Conservation (phyloP, 1,284 basidiomycete genomes). For the Nidula niveotomentosa region DNA sequence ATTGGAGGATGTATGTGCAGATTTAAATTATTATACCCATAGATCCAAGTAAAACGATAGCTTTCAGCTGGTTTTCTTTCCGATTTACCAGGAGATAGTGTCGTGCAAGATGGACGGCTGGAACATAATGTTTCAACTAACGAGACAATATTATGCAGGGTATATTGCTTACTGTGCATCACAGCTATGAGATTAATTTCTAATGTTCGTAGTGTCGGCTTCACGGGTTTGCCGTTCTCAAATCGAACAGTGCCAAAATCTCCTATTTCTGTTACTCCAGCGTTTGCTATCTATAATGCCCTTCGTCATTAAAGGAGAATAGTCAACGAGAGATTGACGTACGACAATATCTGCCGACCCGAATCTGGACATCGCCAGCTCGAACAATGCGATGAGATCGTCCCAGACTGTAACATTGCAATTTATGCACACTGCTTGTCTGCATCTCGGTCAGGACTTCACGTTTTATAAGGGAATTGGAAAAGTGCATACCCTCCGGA, state of each 20-base stretch:
- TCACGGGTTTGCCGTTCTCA: slow-evolving; percentile 37
- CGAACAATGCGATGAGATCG: slow-evolving; percentile 52
- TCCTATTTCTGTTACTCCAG: slow-evolving; percentile 47
- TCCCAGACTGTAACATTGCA: slow-evolving; percentile 60
- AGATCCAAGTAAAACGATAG: slow-evolving; percentile 54
- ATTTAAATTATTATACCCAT: slow-evolving; percentile 35
- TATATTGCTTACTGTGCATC: slow-evolving; percentile 43
- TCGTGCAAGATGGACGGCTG: slow-evolving; percentile 48
- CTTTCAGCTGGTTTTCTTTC: slow-evolving; percentile 38
- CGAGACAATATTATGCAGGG: neutral
- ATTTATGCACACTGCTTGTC: slow-evolving; percentile 38
- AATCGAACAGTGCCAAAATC: slow-evolving; percentile 30
- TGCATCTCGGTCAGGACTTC: slow-evolving; percentile 14
- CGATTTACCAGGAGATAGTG: slow-evolving; percentile 44
- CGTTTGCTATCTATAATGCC: slow-evolving; percentile 46
- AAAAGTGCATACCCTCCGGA: slow-evolving; percentile 41
- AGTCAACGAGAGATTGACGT: slow-evolving; percentile 9
- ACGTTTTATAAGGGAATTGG: neutral
- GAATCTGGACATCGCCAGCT: slow-evolving; percentile 42
- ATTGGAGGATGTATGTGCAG: neutral
- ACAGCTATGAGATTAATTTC: slow-evolving; percentile 54
- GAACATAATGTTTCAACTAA: neutral
- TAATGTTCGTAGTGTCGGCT: slow-evolving; percentile 44
- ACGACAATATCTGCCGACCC: slow-evolving; percentile 55
- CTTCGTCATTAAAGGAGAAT: too few relatives aligned